Conservation (phyloP, 1,139 yeast species). For the Diutina sp. region DNA sequence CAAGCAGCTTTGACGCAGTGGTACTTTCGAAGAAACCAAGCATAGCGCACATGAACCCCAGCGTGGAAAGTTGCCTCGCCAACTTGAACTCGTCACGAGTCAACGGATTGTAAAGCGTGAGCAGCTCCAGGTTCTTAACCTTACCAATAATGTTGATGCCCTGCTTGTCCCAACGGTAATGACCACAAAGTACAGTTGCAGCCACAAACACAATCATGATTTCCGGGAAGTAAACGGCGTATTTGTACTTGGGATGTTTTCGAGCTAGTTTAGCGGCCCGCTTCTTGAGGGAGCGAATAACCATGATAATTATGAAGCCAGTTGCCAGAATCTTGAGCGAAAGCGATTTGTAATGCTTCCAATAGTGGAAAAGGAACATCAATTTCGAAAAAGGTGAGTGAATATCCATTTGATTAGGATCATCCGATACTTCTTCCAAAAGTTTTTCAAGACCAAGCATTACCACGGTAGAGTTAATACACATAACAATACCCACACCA, state of each 20-base stretch:
- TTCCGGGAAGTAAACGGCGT: constrained; percentile 60
- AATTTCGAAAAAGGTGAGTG: constrained; percentile 72
- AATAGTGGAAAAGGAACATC: constrained; percentile 33
- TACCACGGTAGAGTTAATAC: constrained; percentile 61
- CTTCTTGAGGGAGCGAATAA: constrained; percentile 30
- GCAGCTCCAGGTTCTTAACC: constrained; percentile 22
- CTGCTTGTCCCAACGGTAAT: constrained; percentile 37
- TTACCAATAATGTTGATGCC: constrained; percentile 66
- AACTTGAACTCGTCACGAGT: constrained; percentile 12
- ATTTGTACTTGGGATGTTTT: constrained; percentile 9
- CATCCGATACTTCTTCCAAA: constrained; percentile 18
- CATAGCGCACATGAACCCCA: constrained; percentile 69
- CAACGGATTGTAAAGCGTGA: constrained; percentile 14
- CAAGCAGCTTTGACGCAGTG: constrained; percentile 77
- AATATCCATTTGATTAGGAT: constrained; percentile 36
- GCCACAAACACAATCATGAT: constrained; percentile 61
- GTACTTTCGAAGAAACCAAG: constrained; percentile 91
- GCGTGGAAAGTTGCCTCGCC: constrained; percentile 32
- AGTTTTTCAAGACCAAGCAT: constrained; percentile 52
- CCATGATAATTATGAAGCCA: constrained; percentile 32
- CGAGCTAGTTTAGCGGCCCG: constrained; percentile 8
- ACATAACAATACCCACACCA: constrained; percentile 89
- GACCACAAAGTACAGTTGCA: constrained; percentile 45
- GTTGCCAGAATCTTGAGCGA: constrained; percentile 40
- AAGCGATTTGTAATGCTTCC: constrained; percentile 30